Evolutionary conservation across 2,329 filamentous ascomycete species (phyloP), one percentile per base, ranked within the genome.

Genomic region (Ilyonectria sp.): DNA sequence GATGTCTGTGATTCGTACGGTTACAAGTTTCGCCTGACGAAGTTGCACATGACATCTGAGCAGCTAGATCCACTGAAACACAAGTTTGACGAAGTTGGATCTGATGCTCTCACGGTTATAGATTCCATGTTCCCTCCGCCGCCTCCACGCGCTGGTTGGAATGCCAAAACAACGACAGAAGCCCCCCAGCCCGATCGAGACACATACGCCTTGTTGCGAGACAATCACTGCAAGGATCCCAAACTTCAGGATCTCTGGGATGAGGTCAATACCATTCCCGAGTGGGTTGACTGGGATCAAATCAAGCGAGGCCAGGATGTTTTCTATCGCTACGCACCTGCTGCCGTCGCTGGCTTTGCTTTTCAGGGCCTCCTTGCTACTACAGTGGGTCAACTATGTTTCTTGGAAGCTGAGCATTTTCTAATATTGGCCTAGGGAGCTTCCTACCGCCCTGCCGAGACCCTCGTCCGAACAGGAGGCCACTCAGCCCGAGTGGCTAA

Each of bases 221-320:
- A 60, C 11, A 43, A 60, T 13, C 37, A 44, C 5, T 1, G 21
- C 1, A 44, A 43, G n/a, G 33, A 60, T 29, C 8, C 10, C 3
- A 31, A 44, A 7, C 46, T 60, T 7, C 15, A 46, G 10, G 19
- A 10, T 15, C 29, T 92, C 9, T 92, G 89, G 90, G 77, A 79
- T 6, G 81, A 90, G 69, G 81, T 89, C 57, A 87, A 87, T 52
- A 86, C 82, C 0, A 81, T 91, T 5, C 90, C 90, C 0, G 81
- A 85, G 0, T 91, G 89, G 89, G 89, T 91, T 0, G 86, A 91
- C 69, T 92, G 90, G 90, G 84, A 82, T 2, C 89, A 91, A 72
- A 89, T 92, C 37, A 81, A 82, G 59, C 81, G 90, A 71, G 90
- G 89, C 0, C 90, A 92, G 74, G 86, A 91, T 37, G 70, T 77